Percentiles rank a stretch among this genome's conserved stretches.
These are phyloP conservation scores for Xylaria nigripes DNA, from an alignment of 495 filamentous ascomycete genomes.

Conservation along the genomic window DNA sequence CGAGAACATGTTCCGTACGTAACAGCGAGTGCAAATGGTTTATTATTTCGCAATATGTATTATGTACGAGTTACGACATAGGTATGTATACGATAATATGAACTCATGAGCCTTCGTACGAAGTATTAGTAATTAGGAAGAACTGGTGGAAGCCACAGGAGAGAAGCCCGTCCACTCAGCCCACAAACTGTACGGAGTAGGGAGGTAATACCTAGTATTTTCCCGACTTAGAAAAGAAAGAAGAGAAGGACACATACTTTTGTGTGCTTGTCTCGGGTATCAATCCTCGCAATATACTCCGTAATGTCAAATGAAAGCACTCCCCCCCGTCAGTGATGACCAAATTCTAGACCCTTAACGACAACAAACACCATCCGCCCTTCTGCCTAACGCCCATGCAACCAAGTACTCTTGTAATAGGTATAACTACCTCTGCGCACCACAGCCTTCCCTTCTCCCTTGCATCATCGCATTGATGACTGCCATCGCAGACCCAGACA, in stretches of 20 bases:
- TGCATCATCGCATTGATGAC: background rate
- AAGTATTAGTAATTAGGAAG: too few species aligned
- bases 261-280: slow-evolving; percentile 3
- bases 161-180: too few species aligned
- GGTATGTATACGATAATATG: too few species aligned
- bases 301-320: background rate
- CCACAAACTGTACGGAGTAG: too few species aligned
- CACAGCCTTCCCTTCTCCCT: background rate
- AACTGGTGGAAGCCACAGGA: too few species aligned
- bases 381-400: slow-evolving; percentile 1
- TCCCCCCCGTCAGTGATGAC: slow-evolving; percentile 12
- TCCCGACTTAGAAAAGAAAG: too few species aligned
- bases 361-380: background rate
- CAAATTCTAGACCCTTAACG: slow-evolving; percentile 1
- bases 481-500: background rate
- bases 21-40: too few species aligned
- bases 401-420: background rate
- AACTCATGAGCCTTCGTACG: too few species aligned
- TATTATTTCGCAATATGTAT: too few species aligned
- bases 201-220: too few species aligned
- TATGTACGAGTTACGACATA: too few species aligned
- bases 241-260: background rate
- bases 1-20: too few species aligned
- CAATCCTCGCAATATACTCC: background rate
- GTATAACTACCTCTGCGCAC: background rate